Evolutionary conservation across 1,284 basidiomycete species (phyloP).

Genomic region (Trametes sp.): DNA sequence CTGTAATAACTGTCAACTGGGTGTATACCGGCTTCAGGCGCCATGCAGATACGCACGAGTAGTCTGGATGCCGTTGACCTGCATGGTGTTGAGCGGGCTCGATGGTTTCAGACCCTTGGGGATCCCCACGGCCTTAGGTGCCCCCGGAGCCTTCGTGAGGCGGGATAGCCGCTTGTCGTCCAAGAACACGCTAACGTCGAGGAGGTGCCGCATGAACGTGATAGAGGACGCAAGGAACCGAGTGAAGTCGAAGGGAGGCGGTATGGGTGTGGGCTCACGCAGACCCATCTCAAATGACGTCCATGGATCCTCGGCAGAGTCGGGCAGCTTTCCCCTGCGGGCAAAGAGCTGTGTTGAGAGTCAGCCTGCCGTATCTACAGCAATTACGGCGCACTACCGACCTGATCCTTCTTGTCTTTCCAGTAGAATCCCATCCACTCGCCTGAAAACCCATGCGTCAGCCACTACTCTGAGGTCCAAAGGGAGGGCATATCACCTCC

Average conservation of each 20-base stretch:
- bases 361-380: neutral
- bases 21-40: neutral
- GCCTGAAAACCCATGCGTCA: constrained; percentile 46
- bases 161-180: constrained; percentile 82
- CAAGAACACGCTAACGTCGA: constrained; percentile 80
- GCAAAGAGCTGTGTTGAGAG: constrained; percentile 68
- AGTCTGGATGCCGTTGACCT: constrained; percentile 67
- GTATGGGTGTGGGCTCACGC: constrained; percentile 85
- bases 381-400: constrained; percentile 33
- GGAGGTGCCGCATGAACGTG: constrained; percentile 91
- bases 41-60: constrained; percentile 55
- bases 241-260: constrained; percentile 85
- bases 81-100: constrained; percentile 69
- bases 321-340: constrained; percentile 73
- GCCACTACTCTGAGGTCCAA: neutral
- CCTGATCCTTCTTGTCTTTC: constrained; percentile 91
- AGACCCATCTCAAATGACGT: constrained; percentile 93
- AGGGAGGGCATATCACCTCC: constrained; percentile 59
- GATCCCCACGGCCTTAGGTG: constrained; percentile 64
- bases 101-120: constrained; percentile 58
- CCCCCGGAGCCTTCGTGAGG: constrained; percentile 74
- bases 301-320: constrained; percentile 60
- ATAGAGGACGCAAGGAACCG: constrained; percentile 93
- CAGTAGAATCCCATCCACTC: constrained; percentile 98
- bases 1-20: constrained; percentile 43